Conservation (phyloP, 306 rosid species). For the Quercus variabilis region DNA sequence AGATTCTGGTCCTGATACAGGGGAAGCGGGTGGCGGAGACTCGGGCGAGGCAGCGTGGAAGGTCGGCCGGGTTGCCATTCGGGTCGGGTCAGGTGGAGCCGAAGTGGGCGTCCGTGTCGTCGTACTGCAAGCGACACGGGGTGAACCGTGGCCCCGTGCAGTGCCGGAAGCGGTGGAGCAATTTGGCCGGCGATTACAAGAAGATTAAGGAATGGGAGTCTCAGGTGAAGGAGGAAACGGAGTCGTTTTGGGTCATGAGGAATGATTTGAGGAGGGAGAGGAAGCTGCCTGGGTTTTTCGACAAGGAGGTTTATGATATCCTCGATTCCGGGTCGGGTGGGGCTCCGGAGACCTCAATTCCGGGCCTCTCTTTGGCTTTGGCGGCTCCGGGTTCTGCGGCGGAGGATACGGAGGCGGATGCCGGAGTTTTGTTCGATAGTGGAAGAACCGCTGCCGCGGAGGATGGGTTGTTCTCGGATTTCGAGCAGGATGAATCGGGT, state of each 20-base stretch:
- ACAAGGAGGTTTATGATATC: conserved; percentile 83
- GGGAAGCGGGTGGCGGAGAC: conserved; percentile 85
- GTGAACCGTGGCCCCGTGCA: conserved; percentile 96
- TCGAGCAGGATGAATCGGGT: conserved; percentile 66
- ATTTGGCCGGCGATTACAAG: conserved; percentile 91
- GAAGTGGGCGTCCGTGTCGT: conserved; percentile 88
- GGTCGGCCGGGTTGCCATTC: conserved; percentile 43
- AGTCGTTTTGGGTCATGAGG: conserved; percentile 96
- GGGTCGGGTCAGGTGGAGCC: conserved; percentile 78
- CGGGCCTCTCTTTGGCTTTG: not conserved
- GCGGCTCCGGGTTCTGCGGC: not conserved
- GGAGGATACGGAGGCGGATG: conserved; percentile 36
- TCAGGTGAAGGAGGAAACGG: conserved; percentile 65
- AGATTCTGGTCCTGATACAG: conserved; percentile 84
- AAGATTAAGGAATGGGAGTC: conserved; percentile 97
- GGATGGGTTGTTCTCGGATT: conserved; percentile 76
- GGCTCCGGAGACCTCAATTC: conserved; percentile 20
- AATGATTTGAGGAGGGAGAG: conserved; percentile 89
- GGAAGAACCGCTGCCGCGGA: conserved; percentile 51
- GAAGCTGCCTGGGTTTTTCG: conserved; percentile 88
- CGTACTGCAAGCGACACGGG: conserved; percentile 82
- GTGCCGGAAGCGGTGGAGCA: conserved; percentile 99
- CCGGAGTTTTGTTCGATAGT: conserved; percentile 53
- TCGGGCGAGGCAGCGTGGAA: conserved; percentile 47
- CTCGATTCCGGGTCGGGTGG: conserved; percentile 57